Evolutionary conservation across 495 filamentous ascomycete species (phyloP).

Genomic region (Penicillium pulvis): DNA sequence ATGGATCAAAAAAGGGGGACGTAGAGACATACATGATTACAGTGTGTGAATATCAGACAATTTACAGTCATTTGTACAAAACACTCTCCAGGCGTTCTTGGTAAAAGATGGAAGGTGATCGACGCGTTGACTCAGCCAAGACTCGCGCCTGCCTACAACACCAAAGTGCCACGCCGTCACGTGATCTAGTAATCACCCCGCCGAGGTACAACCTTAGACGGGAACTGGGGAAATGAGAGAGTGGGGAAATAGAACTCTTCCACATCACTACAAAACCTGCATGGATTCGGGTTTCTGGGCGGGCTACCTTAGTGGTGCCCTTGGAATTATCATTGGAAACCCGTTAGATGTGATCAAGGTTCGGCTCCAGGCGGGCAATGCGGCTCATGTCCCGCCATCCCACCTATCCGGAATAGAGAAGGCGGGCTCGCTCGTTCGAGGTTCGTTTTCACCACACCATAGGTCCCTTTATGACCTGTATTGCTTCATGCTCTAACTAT

Average conservation of each 20-base stretch:
- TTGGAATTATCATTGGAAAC: constrained; percentile 84
- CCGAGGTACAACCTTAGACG: constrained; percentile 4
- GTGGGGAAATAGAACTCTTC: constrained; percentile 6
- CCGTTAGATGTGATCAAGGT: constrained; percentile 88
- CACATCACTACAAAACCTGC: not conserved
- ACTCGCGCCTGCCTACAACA: constrained; percentile 32
- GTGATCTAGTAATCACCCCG: constrained; percentile 25
- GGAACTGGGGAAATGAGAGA: constrained; percentile 11
- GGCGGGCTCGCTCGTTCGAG: constrained; percentile 50
- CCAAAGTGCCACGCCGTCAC: constrained; percentile 44
- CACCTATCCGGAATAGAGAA: constrained; percentile 44
- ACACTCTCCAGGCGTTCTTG: constrained; percentile 3
- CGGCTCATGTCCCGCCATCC: constrained; percentile 24
- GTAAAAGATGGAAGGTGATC: constrained; percentile 11
- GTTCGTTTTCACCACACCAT: constrained; percentile 23
- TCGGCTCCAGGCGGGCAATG: constrained; percentile 65
- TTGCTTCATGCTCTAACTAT: not conserved
- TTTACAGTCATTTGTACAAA: constrained; percentile 15
- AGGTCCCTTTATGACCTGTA: not conserved
- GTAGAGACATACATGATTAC: constrained; percentile 15
- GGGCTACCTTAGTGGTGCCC: constrained; percentile 80
- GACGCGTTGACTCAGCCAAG: constrained; percentile 27
- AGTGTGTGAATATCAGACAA: not conserved
- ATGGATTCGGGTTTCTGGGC: constrained; percentile 89
- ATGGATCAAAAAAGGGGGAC: not conserved